These are phyloP conservation scores for Darksidea phi DNA, from an alignment of 495 filamentous ascomycete genomes.

Conservation along the genomic window DNA sequence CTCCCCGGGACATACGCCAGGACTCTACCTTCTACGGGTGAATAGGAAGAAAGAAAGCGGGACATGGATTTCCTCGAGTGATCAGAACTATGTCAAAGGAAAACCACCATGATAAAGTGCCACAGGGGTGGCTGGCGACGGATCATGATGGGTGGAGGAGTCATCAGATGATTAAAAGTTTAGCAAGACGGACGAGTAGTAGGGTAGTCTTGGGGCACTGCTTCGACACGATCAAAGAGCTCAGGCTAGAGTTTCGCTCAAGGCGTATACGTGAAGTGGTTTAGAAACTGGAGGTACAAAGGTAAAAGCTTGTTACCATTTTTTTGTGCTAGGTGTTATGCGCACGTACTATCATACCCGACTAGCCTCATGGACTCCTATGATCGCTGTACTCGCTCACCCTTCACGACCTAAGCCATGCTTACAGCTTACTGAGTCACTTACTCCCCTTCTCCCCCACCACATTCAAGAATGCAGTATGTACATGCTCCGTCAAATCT, in stretches of 20 bases:
- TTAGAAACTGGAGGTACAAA: not conserved
- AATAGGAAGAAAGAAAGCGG: slow-evolving; percentile 44
- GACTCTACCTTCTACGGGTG: slow-evolving; percentile 45
- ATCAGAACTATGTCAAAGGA: slow-evolving; percentile 49
- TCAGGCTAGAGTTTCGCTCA: slow-evolving; percentile 1
- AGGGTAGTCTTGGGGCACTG: slow-evolving; percentile 48
- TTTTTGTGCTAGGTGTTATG: no score
- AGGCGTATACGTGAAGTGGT: not conserved
- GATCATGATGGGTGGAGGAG: slow-evolving; percentile 50
- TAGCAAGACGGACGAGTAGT: slow-evolving; percentile 44
- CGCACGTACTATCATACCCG: no score
- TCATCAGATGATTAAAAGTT: slow-evolving; percentile 43
- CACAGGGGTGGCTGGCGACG: slow-evolving; percentile 49
- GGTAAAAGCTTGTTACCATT: no score
- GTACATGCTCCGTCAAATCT: slow-evolving; percentile 89
- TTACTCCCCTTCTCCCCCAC: slow-evolving; percentile 56
- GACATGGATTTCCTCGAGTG: slow-evolving; percentile 50
- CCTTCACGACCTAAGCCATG: no score
- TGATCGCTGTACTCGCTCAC: not conserved
- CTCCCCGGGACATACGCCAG: slow-evolving; percentile 47
- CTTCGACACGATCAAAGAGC: not conserved
- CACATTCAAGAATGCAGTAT: slow-evolving; percentile 74
- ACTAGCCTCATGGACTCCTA: no score
- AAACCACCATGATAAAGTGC: slow-evolving; percentile 42
- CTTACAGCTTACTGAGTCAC: not conserved